Conservation (phyloP, 352 stramenopile species). For the Thraustochytrium sp. region DNA sequence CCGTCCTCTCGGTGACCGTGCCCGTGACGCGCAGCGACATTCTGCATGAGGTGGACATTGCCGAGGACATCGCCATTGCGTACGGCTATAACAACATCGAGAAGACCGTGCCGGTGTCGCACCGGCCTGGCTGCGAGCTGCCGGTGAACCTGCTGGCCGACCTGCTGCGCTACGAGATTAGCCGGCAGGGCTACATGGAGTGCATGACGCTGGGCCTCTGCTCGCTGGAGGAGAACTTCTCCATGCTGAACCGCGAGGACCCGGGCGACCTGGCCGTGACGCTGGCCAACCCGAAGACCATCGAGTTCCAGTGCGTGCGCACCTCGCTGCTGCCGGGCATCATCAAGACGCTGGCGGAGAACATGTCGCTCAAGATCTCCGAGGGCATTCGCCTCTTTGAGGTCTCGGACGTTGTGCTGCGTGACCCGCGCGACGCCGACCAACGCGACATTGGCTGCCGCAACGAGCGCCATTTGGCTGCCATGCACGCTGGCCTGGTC, state of each 20-base stretch:
- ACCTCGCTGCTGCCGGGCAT: constrained; percentile 95
- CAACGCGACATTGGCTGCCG: constrained; percentile 83
- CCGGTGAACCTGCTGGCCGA: constrained; percentile 96
- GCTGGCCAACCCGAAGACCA: constrained; percentile 95
- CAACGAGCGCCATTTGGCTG: constrained; percentile 90
- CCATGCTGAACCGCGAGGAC: constrained; percentile 64
- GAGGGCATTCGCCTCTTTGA: constrained; percentile 98
- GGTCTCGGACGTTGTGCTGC: constrained; percentile 95
- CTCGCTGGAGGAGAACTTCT: constrained; percentile 95
- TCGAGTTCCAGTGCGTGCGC: constrained; percentile 98
- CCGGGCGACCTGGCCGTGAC: constrained; percentile 86
- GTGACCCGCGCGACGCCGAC: constrained; percentile 68
- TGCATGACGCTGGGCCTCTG: constrained; percentile 95
- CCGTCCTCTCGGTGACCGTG: constrained; percentile 37
- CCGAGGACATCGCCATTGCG: constrained; percentile 96
- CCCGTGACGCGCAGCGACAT: constrained; percentile 41
- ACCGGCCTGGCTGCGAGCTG: constrained; percentile 89
- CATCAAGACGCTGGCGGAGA: constrained; percentile 98
- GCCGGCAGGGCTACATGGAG: constrained; percentile 92
- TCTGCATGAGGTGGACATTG: constrained; percentile 49
- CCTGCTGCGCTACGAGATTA: constrained; percentile 94
- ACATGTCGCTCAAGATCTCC: constrained; percentile 85
- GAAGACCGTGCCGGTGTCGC: constrained; percentile 84
- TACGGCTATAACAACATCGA: constrained; percentile 99
- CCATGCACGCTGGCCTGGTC: constrained; percentile 90